Evolutionary conservation across 768 basidiomycete genomes (phyloP).

Genomic region (Tricholoma sp.): DNA sequence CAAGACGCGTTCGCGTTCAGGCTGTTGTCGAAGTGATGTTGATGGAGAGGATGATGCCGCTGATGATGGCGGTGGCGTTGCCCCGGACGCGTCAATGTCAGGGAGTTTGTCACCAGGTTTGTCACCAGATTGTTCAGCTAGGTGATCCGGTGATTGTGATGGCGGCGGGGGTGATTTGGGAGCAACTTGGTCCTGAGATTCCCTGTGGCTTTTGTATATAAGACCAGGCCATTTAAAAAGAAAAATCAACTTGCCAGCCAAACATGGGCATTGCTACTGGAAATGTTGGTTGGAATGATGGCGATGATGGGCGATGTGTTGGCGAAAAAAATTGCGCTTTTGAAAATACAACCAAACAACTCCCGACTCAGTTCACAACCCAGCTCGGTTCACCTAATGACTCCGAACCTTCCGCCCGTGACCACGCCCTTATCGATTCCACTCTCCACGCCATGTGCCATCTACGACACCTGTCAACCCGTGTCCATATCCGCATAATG

Average conservation of each 20-base stretch:
- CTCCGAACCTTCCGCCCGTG: too few relatives aligned
- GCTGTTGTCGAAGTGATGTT: neutral
- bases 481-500: neutral
- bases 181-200: constrained; percentile 4
- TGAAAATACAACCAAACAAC: neutral
- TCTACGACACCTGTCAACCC: neutral
- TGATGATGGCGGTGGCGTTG: constrained; percentile 2
- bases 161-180: neutral
- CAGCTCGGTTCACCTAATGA: neutral
- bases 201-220: constrained; percentile 2
- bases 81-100: constrained; percentile 6
- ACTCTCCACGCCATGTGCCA: neutral
- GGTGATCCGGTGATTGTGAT: constrained; percentile 1
- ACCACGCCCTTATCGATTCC: too few relatives aligned
- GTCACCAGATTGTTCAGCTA: neutral
- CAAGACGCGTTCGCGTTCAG: constrained; percentile 14
- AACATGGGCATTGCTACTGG: constrained; percentile 24
- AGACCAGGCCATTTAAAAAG: constrained; percentile 23
- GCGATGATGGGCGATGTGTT: neutral
- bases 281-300: neutral
- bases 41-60: constrained; percentile 5
- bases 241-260: constrained; percentile 22
- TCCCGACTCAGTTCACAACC: constrained; percentile 5
- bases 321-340: neutral
- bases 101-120: neutral